phyloP scores from a whole-genome alignment of 2,329 filamentous ascomycete genomes.

The Microthyrium microscopicum region DNA sequence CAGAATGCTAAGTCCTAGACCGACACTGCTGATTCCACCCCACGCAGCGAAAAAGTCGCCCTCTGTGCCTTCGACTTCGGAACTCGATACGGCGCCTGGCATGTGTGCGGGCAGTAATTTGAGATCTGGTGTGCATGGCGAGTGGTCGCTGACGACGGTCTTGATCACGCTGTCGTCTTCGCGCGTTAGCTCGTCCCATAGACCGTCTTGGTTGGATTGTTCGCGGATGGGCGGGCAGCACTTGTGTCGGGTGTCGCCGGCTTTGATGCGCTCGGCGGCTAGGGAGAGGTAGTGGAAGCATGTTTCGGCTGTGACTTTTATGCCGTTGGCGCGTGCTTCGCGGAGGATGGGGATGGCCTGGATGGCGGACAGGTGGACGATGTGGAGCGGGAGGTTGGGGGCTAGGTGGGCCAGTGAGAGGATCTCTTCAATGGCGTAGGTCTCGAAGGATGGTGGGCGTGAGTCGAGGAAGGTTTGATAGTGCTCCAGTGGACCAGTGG shows the following conservation, averaged over 20 bases:
- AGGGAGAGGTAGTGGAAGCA: slow-evolving; percentile 91
- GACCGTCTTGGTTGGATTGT: slow-evolving; percentile 61
- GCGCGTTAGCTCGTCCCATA: slow-evolving; percentile 68
- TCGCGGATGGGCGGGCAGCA: slow-evolving; percentile 86
- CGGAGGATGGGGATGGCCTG: slow-evolving; percentile 71
- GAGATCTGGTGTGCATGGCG: slow-evolving; percentile 84
- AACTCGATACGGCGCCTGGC: slow-evolving; percentile 20
- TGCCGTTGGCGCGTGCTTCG: slow-evolving; percentile 51
- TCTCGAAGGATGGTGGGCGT: slow-evolving; percentile 78
- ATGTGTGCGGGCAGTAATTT: slow-evolving; percentile 68
- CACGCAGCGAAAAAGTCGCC: slow-evolving; percentile 94
- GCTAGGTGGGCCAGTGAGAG: slow-evolving; percentile 65
- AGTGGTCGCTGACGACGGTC: slow-evolving; percentile 90
- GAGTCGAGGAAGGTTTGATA: slow-evolving; percentile 90
- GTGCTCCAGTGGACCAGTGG: slow-evolving; percentile 52
- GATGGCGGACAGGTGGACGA: slow-evolving; percentile 82
- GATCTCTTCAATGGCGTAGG: slow-evolving; percentile 76
- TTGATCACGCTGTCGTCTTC: slow-evolving; percentile 61
- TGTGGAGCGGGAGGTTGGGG: slow-evolving; percentile 71
- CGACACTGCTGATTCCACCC: slow-evolving; percentile 91
- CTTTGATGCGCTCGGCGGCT: slow-evolving; percentile 61
- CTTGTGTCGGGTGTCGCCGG: slow-evolving; percentile 84
- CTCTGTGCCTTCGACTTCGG: slow-evolving; percentile 10
- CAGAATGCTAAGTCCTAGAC: slow-evolving; percentile 78
- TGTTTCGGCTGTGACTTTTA: slow-evolving; percentile 85